Percentiles rank a stretch among this genome's conserved stretches.
Conservation (phyloP, 208 protist genomes). For the Leishmania tropica region DNA sequence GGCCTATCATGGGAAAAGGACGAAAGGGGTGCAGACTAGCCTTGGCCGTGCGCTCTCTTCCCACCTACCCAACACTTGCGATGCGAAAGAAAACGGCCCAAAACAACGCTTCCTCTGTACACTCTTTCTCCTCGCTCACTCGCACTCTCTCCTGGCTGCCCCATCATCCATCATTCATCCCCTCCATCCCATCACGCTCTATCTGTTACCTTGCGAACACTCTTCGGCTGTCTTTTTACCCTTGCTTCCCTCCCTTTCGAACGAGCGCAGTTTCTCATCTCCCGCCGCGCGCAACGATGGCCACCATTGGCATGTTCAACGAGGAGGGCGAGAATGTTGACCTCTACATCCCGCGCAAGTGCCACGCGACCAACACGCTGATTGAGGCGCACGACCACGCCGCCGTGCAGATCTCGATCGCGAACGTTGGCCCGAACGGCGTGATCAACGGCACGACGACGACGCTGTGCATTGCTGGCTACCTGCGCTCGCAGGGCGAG, state of each 20-base stretch:
- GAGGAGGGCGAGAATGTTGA: constrained; percentile 93
- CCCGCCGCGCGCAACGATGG: constrained; percentile 46
- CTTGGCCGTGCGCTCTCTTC: no score
- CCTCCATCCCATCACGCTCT: not conserved
- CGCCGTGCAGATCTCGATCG: constrained; percentile 96
- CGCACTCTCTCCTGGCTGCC: not conserved
- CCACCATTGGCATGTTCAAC: constrained; percentile 92
- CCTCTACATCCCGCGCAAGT: constrained; percentile 97
- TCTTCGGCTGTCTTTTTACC: not conserved
- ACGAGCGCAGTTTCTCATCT: not conserved
- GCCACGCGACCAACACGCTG: constrained; percentile 95
- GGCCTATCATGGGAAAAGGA: no score
- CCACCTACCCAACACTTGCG: no score
- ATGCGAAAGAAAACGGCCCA: no score
- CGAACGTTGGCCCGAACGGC: constrained; percentile 92
- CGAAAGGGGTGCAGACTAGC: no score
- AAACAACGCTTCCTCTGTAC: no score
- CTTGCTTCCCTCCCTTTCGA: not conserved
- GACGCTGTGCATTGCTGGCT: constrained; percentile 95
- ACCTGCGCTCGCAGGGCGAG: constrained; percentile 93
- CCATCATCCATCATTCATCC: not conserved
- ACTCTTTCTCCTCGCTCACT: not conserved
- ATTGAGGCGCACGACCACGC: constrained; percentile 96
- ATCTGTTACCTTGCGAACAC: not conserved
- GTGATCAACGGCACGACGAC: constrained; percentile 92